These are phyloP conservation scores for Bipolaris oryzae DNA, from an alignment of 2,329 filamentous ascomycete genomes.

Conservation along the genomic window DNA sequence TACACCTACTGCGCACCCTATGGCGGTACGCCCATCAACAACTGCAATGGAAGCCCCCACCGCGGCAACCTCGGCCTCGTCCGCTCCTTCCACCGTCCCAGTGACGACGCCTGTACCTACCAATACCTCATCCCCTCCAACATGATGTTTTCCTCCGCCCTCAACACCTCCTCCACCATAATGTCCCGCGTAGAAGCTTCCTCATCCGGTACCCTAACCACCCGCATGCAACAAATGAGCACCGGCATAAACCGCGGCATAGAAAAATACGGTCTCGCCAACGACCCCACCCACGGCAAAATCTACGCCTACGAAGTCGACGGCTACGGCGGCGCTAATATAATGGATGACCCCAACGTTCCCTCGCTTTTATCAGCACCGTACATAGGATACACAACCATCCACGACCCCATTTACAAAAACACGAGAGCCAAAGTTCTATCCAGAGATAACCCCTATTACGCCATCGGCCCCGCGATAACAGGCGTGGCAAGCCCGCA, in stretches of 20 bases:
- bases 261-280: constrained; percentile 50
- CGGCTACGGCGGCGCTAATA: constrained; percentile 55
- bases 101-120: constrained; percentile 57
- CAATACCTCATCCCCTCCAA: constrained; percentile 58
- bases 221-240: constrained; percentile 63
- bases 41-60: constrained; percentile 57
- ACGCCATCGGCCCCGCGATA: constrained; percentile 53
- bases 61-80: constrained; percentile 56
- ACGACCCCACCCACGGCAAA: constrained; percentile 40
- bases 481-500: constrained; percentile 56
- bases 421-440: constrained; percentile 54
- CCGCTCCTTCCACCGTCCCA: constrained; percentile 56
- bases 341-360: constrained; percentile 76
- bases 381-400: constrained; percentile 62
- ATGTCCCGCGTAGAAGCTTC: constrained; percentile 54
- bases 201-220: constrained; percentile 52
- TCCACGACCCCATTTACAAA: constrained; percentile 50
- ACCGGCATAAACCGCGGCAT: constrained; percentile 52
- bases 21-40: constrained; percentile 59
- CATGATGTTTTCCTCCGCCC: constrained; percentile 75
- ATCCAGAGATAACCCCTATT: constrained; percentile 55
- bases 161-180: constrained; percentile 60
- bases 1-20: constrained; percentile 55
- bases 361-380: constrained; percentile 70
- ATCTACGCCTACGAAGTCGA: constrained; percentile 59